Evolutionary conservation across 345 rosid species (phyloP).

Genomic region (Linum usitatissimum): DNA sequence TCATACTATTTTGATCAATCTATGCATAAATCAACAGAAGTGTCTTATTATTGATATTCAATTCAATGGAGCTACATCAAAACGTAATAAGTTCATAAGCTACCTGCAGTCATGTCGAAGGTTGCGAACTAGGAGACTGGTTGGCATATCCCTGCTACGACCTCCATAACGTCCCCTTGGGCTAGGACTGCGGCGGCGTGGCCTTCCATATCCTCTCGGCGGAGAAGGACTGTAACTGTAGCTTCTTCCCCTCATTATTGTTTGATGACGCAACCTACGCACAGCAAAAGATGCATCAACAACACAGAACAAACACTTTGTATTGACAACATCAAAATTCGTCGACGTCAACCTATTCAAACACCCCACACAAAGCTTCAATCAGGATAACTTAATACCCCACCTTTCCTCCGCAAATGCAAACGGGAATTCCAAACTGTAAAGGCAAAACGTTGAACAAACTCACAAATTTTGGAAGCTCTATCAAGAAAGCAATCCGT

Average conservation of each 20-base stretch:
- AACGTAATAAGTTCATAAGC: neutral
- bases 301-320: neutral
- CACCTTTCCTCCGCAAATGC: too few relatives aligned
- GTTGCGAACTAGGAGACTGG: constrained; percentile 83
- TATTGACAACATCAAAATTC: too few relatives aligned
- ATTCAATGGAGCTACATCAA: neutral
- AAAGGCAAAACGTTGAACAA: too few relatives aligned
- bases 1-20: neutral
- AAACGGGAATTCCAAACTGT: too few relatives aligned
- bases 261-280: constrained; percentile 3
- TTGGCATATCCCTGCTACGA: constrained; percentile 53
- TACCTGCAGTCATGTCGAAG: constrained; percentile 75
- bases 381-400: too few relatives aligned
- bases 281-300: neutral
- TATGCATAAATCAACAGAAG: neutral
- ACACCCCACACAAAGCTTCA: too few relatives aligned
- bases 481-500: too few relatives aligned
- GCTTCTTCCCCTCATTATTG: constrained; percentile 73
- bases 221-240: constrained; percentile 88
- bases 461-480: too few relatives aligned
- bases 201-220: constrained; percentile 52
- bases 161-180: constrained; percentile 47
- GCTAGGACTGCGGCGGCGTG: constrained; percentile 44
- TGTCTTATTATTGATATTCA: neutral
- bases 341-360: too few relatives aligned